Evolutionary conservation across 1,284 basidiomycete species (phyloP), one percentile per base, ranked within the genome.

Genomic region (Naganishia albida): DNA sequence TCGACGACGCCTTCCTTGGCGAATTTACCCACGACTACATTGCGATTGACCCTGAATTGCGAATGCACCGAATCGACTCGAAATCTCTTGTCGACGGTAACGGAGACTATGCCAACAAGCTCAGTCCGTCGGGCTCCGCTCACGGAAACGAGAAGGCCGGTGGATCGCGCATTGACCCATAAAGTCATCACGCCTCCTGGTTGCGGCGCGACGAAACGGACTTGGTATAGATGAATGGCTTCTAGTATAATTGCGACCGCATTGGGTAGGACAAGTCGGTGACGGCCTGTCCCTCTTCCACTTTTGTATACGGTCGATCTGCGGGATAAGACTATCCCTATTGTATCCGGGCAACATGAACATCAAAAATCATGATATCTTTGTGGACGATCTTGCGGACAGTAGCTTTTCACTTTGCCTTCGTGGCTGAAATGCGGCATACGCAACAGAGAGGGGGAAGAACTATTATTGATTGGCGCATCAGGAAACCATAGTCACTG

Each of bases 21-120:
- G 94, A 97, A 80, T 92, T 87, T 71, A 89, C 89, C n/a, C 92
- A 93, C 76, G 90, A 93, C 80, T 93, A 91, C 71, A 89, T 90
- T 66, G 87, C 86, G 16, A 78, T 90, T 67, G 88, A 90, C 71
- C 80, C 82, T 52, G 85, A 88, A 75, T 74, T 84, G n/a, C 71
- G 74, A 54, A 65, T 78, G 18, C 75, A 75, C 72, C 73, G 74
- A 51, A 65, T 73, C 62, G 74, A 75, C n/a, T 60, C 57, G n/a
- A 60, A 60, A 50, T 23, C 34, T 3, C n/a, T 49, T 25, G 57
- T 60, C 18, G 57, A 60, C 38, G 57, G 57, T 23, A 60, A 50
- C 48, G 46, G 46, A 10, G 57, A 60, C n/a, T 60, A 60, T 23
- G n/a, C 46, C 2, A 60, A 60, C 57, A 60, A 60, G 44, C 38